Evolutionary conservation across 371 early-diverging fungal genomes (phyloP).

Genomic region (Mucor circinelloides): DNA sequence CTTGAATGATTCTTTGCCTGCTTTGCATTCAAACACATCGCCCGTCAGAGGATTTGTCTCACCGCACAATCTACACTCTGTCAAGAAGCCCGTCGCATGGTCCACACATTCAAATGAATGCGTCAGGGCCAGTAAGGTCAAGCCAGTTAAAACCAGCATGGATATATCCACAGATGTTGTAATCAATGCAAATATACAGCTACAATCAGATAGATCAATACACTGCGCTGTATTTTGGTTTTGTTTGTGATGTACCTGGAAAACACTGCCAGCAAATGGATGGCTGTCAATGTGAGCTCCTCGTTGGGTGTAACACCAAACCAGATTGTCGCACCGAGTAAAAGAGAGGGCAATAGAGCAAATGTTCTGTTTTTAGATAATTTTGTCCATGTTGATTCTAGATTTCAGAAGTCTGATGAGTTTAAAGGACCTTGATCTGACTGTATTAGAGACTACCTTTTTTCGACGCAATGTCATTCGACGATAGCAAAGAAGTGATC

Average conservation of each 20-base stretch:
- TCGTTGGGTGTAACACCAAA: slow-evolving; percentile 39
- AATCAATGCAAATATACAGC: slow-evolving; percentile 63
- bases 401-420: background rate
- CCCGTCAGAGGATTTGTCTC: slow-evolving; percentile 31
- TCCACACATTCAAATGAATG: slow-evolving; percentile 62
- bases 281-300: slow-evolving; percentile 46
- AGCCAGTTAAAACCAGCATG: slow-evolving; percentile 52
- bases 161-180: slow-evolving; percentile 64
- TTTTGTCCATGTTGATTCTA: slow-evolving; percentile 9
- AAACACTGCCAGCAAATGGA: slow-evolving; percentile 51
- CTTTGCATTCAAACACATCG: slow-evolving; percentile 51
- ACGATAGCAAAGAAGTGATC: background rate
- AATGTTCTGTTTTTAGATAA: slow-evolving; percentile 3
- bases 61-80: slow-evolving; percentile 62
- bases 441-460: background rate
- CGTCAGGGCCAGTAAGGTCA: slow-evolving; percentile 56
- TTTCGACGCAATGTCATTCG: background rate
- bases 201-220: slow-evolving; percentile 16
- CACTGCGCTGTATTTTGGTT: background rate
- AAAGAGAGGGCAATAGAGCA: slow-evolving; percentile 30
- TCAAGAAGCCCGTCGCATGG: slow-evolving; percentile 42
- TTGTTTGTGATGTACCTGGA: slow-evolving; percentile 30
- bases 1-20: slow-evolving; percentile 57
- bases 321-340: slow-evolving; percentile 45
- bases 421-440: background rate